Conservation (phyloP, 345 rosid genomes). For the Gossypioides kirkii region DNA sequence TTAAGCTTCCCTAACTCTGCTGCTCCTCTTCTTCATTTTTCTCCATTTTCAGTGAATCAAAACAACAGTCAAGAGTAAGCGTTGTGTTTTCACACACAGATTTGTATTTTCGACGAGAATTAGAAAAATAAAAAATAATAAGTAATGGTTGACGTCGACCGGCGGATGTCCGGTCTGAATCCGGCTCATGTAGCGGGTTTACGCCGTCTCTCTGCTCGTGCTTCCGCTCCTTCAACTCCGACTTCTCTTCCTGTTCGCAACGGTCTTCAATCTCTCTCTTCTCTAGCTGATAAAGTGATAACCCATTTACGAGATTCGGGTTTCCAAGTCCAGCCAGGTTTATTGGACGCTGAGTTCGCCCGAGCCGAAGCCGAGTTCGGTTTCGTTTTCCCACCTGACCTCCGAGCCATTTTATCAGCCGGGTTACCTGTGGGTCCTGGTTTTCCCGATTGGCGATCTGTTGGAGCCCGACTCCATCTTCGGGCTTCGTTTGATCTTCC, state of each 20-base stretch:
- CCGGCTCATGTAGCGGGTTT: slow-evolving; percentile 89
- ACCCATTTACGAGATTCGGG: slow-evolving; percentile 63
- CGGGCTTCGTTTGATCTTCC: slow-evolving; percentile 84
- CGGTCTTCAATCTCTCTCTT: slow-evolving; percentile 64
- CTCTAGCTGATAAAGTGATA: slow-evolving; percentile 71
- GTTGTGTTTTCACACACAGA: no score
- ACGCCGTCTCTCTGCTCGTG: slow-evolving; percentile 94
- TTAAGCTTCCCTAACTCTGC: background rate
- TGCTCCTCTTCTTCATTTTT: background rate
- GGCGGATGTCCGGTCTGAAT: slow-evolving; percentile 83
- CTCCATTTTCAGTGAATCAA: slow-evolving; percentile 11
- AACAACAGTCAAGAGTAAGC: background rate
- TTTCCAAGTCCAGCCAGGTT: slow-evolving; percentile 74
- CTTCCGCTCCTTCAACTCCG: slow-evolving; percentile 63
- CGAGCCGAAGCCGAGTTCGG: slow-evolving; percentile 90
- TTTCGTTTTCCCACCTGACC: slow-evolving; percentile 92
- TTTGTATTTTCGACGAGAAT: no score
- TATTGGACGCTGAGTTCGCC: slow-evolving; percentile 79
- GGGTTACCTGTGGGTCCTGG: slow-evolving; percentile 89
- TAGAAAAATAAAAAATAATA: no score
- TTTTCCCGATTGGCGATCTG: slow-evolving; percentile 91
- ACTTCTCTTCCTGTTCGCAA: slow-evolving; percentile 46
- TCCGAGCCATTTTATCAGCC: slow-evolving; percentile 73
- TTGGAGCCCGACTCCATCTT: slow-evolving; percentile 74
- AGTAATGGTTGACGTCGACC: slow-evolving; percentile 99